Percentiles rank a stretch among this genome's conserved stretches.
phyloP scores from a whole-genome alignment of 805 yeast species.

The Kodamaea lidongshanica region DNA sequence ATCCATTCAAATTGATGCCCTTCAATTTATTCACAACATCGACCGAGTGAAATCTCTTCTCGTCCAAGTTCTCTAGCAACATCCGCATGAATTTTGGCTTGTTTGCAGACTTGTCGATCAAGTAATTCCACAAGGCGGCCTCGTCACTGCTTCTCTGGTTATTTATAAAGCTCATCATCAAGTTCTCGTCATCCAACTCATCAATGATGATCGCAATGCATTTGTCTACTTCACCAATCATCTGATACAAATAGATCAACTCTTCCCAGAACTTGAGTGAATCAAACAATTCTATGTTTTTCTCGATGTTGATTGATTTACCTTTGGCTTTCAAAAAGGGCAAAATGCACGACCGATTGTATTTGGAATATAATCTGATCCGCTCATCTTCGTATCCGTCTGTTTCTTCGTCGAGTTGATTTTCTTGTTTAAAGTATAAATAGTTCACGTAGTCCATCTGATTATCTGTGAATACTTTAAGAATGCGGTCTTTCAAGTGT shows the following conservation, averaged over 20 bases:
- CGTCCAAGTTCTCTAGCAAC: slow-evolving; percentile 60
- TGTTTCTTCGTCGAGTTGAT: slow-evolving; percentile 35
- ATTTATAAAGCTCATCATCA: slow-evolving; percentile 62
- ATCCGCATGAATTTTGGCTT: slow-evolving; percentile 75
- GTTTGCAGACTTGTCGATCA: slow-evolving; percentile 62
- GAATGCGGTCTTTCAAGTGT: slow-evolving; percentile 47
- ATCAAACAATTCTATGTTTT: slow-evolving; percentile 60
- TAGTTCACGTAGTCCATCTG: slow-evolving; percentile 49
- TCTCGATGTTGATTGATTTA: slow-evolving; percentile 5
- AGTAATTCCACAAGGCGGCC: slow-evolving; percentile 79
- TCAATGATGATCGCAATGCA: slow-evolving; percentile 77
- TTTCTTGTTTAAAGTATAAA: slow-evolving; percentile 50
- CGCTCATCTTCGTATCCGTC: slow-evolving; percentile 61
- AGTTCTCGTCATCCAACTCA: slow-evolving; percentile 67
- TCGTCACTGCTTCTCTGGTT: slow-evolving; percentile 3
- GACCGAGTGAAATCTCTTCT: slow-evolving; percentile 5
- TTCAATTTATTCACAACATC: slow-evolving; percentile 37
- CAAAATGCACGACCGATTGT: slow-evolving; percentile 49
- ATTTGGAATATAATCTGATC: slow-evolving; percentile 59
- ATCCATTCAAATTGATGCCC: slow-evolving; percentile 60
- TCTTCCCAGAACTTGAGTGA: slow-evolving; percentile 40
- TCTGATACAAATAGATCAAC: slow-evolving; percentile 73
- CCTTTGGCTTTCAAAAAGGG: slow-evolving; percentile 54
- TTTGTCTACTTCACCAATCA: slow-evolving; percentile 69
- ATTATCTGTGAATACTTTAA: slow-evolving; percentile 39